phyloP scores from a whole-genome alignment of 306 rosid species.

The Malus asiatica region DNA sequence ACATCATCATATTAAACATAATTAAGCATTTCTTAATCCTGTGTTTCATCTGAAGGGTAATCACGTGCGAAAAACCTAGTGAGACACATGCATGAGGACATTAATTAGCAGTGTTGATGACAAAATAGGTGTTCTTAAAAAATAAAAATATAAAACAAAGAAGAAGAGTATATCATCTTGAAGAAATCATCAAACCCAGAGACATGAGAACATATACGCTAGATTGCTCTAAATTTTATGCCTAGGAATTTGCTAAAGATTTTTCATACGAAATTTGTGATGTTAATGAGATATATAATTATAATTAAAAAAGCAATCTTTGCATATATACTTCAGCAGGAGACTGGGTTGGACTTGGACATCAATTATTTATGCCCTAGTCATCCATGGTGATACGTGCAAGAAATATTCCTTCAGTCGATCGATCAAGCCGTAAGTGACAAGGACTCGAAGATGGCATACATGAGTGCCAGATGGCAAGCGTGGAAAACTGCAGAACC shows the following conservation, averaged over 20 bases:
- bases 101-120: not conserved
- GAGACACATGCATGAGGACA: not conserved
- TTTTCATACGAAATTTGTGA: not conserved
- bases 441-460: not conserved
- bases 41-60: no score
- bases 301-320: not conserved
- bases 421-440: not conserved
- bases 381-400: not conserved
- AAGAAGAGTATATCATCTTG: not conserved
- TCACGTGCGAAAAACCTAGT: no score
- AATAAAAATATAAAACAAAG: no score
- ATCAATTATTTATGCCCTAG: not conserved
- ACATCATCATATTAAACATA: no score
- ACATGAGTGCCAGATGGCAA: conserved; percentile 7
- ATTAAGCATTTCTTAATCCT: no score
- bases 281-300: not conserved
- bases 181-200: not conserved
- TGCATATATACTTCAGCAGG: not conserved
- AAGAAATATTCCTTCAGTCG: not conserved
- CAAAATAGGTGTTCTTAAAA: not conserved
- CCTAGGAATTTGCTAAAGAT: no score
- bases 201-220: not conserved
- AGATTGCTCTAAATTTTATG: no score
- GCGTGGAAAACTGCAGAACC: not conserved
- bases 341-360: not conserved